phyloP scores from a whole-genome alignment of 345 rosid species.

The Acer yangbiense region DNA sequence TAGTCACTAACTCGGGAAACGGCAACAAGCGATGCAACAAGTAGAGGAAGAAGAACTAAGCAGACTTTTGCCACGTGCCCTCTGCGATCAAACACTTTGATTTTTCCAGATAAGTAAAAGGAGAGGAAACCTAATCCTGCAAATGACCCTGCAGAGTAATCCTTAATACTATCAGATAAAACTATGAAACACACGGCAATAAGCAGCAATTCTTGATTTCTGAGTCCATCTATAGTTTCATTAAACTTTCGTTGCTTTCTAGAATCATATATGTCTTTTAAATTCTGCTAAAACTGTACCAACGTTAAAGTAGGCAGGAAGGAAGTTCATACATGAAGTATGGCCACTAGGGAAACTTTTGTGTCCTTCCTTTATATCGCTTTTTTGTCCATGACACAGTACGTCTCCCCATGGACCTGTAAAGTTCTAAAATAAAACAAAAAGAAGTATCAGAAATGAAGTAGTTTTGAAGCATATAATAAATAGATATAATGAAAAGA shows the following conservation, averaged over 20 bases:
- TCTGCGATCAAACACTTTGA: conserved; percentile 61
- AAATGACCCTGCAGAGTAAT: conserved; percentile 65
- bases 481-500: not conserved
- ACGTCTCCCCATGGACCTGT: conserved; percentile 65
- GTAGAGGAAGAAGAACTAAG: conserved; percentile 59
- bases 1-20: conserved; percentile 87
- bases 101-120: conserved; percentile 71
- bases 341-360: conserved; percentile 95
- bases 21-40: conserved; percentile 72
- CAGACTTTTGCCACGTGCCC: conserved; percentile 88
- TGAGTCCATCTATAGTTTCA: too few relatives aligned
- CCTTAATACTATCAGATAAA: conserved; percentile 11
- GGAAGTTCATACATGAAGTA: conserved; percentile 57
- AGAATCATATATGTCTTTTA: not conserved
- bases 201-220: not conserved
- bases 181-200: not conserved
- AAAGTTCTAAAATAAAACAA: conserved; percentile 31
- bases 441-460: not conserved
- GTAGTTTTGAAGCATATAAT: not conserved
- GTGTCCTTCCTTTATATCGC: conserved; percentile 75
- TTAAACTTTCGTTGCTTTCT: not conserved
- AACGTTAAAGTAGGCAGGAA: not conserved
- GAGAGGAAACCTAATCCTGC: conserved; percentile 81
- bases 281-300: not conserved
- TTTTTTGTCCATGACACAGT: conserved; percentile 61